Evolutionary conservation across 2,329 filamentous ascomycete species (phyloP).

Genomic region (Epichloe bromicola): DNA sequence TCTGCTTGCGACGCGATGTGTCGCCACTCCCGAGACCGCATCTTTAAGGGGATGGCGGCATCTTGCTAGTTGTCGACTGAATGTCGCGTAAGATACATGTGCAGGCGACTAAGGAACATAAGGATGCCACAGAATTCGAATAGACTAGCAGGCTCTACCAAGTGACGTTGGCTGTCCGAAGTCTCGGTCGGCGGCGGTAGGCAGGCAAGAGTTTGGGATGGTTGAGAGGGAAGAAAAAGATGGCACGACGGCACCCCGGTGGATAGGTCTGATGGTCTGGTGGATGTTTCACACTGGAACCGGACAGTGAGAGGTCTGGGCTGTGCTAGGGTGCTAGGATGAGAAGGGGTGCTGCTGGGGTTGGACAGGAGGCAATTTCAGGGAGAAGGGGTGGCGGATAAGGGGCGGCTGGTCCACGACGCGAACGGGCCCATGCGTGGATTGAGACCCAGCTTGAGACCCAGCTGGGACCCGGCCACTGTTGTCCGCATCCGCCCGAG

Average conservation of each 20-base stretch:
- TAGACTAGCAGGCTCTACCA: too few species aligned
- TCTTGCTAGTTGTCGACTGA: too few species aligned
- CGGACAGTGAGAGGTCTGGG: not conserved
- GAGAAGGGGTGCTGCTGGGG: conserved; percentile 9
- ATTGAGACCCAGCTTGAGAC: conserved; percentile 7
- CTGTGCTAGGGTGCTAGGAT: conserved; percentile 11
- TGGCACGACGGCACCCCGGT: not conserved
- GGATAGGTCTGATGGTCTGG: not conserved
- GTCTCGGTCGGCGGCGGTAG: too few species aligned
- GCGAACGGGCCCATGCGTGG: conserved; percentile 7
- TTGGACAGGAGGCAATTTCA: conserved; percentile 14
- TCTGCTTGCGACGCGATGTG: conserved; percentile 8
- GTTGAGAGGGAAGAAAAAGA: not conserved
- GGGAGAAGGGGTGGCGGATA: conserved; percentile 11
- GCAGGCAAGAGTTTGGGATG: not conserved
- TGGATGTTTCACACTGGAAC: conserved; percentile 10
- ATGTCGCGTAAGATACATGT: too few species aligned
- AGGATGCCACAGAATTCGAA: too few species aligned
- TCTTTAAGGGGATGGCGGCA: not conserved
- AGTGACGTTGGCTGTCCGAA: too few species aligned
- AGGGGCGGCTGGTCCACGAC: conserved; percentile 1
- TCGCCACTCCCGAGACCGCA: conserved; percentile 3
- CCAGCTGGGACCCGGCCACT: not conserved
- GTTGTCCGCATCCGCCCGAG: conserved; percentile 1
- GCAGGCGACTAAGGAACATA: too few species aligned